These are phyloP conservation scores for Colletotrichum simmondsii DNA, from an alignment of 2,329 filamentous ascomycete genomes.

Conservation along the genomic window DNA sequence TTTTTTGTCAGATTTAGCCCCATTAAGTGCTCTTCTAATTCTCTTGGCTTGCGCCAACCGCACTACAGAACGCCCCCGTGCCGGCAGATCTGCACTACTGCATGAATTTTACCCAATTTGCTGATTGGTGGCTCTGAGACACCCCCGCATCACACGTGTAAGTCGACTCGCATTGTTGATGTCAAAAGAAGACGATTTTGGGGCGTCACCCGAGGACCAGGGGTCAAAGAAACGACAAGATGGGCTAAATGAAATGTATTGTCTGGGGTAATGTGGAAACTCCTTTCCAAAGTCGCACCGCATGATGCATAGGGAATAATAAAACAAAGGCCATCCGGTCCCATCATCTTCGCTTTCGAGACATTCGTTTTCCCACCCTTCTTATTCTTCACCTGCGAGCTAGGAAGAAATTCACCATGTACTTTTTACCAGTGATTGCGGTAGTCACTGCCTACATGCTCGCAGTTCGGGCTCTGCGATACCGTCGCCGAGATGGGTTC, in stretches of 20 bases:
- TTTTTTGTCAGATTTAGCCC: neutral
- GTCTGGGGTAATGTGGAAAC: neutral
- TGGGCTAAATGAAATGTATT: neutral
- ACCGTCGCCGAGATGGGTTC: conserved; percentile 15
- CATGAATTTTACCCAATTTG: conserved; percentile 14
- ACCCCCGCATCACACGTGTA: conserved; percentile 7
- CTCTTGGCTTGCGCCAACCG: neutral
- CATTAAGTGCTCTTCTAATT: neutral
- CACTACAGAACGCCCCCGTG: neutral
- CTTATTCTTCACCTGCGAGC: neutral
- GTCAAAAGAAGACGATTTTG: neutral
- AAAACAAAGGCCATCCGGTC: neutral
- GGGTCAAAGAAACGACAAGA: neutral
- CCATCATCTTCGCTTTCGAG: neutral
- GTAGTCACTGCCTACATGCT: neutral
- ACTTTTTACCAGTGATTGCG: neutral
- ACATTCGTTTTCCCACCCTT: neutral
- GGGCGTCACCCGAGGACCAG: neutral
- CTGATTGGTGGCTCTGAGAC: neutral
- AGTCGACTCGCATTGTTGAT: conserved; percentile 13
- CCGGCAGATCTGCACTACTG: neutral
- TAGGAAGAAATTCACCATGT: neutral
- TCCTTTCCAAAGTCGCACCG: neutral
- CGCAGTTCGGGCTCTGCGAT: neutral
- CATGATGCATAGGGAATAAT: neutral